phyloP scores from a whole-genome alignment of 2,329 filamentous ascomycete genomes.

The Phaeosphaeriaceae sp. region DNA sequence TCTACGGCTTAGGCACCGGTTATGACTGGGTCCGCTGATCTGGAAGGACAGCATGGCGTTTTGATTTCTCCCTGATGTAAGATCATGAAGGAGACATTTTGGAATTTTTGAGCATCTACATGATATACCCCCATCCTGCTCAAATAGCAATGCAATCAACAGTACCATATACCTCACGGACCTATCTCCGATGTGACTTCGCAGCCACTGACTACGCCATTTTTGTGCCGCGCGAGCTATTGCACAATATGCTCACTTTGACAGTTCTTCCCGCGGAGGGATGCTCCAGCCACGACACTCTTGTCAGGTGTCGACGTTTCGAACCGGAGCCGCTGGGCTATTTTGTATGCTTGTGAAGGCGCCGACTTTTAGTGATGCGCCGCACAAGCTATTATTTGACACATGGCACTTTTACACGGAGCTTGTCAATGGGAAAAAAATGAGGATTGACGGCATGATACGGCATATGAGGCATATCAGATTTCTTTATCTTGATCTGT shows the following conservation, averaged over 20 bases:
- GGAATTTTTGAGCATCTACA: background rate
- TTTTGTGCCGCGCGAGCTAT: background rate
- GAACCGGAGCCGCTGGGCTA: background rate
- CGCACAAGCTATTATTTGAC: no score
- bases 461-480: no score
- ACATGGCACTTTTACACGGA: no score
- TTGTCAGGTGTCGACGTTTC: background rate
- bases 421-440: no score
- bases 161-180: background rate
- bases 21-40: constrained; percentile 18
- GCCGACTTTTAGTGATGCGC: no score
- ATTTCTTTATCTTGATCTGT: no score
- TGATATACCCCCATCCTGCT: constrained; percentile 9
- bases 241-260: background rate
- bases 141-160: constrained; percentile 1
- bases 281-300: background rate
- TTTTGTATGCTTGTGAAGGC: no score
- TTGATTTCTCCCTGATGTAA: background rate
- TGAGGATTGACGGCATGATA: no score
- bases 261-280: background rate
- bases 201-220: background rate
- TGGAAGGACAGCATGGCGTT: constrained; percentile 31
- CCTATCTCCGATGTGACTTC: background rate
- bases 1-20: constrained; percentile 9
- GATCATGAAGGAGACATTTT: background rate